phyloP scores from a whole-genome alignment of 2,329 filamentous ascomycete species.

The Colletotrichum noveboracense region DNA sequence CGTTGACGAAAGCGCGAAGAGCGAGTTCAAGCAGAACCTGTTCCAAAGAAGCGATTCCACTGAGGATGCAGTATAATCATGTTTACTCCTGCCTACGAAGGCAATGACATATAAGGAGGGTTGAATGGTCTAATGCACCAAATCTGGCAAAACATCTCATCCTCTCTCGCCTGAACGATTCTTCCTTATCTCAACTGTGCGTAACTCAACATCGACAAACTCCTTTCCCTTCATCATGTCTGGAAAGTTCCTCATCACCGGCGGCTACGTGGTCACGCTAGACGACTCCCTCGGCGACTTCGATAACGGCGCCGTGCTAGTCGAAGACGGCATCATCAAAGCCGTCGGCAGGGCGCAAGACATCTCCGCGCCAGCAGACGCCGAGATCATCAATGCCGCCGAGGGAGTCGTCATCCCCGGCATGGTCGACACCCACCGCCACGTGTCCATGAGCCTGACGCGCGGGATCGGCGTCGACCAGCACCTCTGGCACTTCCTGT shows the following conservation, averaged over 20 bases:
- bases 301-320: neutral
- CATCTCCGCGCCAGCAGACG: neutral
- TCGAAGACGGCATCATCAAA: neutral
- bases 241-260: neutral
- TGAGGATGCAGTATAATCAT: neutral
- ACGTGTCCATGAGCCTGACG: neutral
- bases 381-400: neutral
- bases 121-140: neutral
- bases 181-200: neutral
- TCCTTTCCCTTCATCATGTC: neutral
- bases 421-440: neutral
- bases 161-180: rapidly evolving
- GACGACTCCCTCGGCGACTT: neutral
- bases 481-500: neutral
- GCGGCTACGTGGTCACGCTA: neutral
- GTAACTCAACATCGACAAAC: neutral
- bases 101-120: neutral
- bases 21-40: neutral
- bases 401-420: neutral
- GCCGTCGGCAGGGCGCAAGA: neutral
- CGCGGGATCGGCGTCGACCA: neutral
- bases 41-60: neutral
- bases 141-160: neutral
- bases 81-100: neutral
- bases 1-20: neutral